These are phyloP conservation scores for Apiotrichum mycotoxinovorans DNA, from an alignment of 1,284 basidiomycete species.

Conservation along the genomic window DNA sequence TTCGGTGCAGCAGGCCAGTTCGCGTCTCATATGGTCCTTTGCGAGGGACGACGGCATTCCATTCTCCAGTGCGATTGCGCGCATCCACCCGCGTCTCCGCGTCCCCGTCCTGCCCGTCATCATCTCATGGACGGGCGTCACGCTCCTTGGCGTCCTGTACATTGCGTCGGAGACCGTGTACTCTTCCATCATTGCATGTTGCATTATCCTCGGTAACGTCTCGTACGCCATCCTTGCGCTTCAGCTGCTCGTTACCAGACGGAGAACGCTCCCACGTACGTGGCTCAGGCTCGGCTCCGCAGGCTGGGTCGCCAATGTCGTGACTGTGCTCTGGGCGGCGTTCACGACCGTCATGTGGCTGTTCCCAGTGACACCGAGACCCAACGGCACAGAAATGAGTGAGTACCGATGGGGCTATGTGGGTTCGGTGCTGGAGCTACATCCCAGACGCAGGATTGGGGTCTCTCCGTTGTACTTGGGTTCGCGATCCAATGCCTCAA, in stretches of 20 bases:
- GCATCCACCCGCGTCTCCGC: conserved; percentile 8
- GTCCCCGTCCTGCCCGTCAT: conserved; percentile 16
- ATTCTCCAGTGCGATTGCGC: neutral
- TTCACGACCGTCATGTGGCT: conserved; percentile 20
- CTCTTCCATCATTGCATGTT: conserved; percentile 16
- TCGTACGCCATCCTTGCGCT: conserved; percentile 8
- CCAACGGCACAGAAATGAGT: conserved; percentile 13
- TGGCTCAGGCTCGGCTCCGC: conserved; percentile 14
- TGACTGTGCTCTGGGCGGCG: conserved; percentile 8
- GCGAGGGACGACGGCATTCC: conserved; percentile 15
- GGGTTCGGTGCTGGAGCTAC: too few species aligned
- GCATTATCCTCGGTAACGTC: conserved; percentile 19
- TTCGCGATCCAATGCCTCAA: too few species aligned
- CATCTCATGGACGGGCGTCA: conserved; percentile 8
- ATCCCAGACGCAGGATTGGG: too few species aligned
- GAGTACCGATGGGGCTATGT: too few species aligned
- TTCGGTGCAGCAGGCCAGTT: conserved; percentile 12
- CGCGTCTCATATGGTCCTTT: conserved; percentile 18
- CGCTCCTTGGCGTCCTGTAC: conserved; percentile 14
- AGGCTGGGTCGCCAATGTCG: conserved; percentile 7
- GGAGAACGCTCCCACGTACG: conserved; percentile 9
- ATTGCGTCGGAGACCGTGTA: conserved; percentile 15
- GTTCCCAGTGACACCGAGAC: conserved; percentile 13
- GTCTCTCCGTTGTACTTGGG: too few species aligned
- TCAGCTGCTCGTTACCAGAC: conserved; percentile 6